These are phyloP conservation scores for Leucocoprinus sp. DNA, from an alignment of 768 basidiomycete genomes.

Conservation along the genomic window DNA sequence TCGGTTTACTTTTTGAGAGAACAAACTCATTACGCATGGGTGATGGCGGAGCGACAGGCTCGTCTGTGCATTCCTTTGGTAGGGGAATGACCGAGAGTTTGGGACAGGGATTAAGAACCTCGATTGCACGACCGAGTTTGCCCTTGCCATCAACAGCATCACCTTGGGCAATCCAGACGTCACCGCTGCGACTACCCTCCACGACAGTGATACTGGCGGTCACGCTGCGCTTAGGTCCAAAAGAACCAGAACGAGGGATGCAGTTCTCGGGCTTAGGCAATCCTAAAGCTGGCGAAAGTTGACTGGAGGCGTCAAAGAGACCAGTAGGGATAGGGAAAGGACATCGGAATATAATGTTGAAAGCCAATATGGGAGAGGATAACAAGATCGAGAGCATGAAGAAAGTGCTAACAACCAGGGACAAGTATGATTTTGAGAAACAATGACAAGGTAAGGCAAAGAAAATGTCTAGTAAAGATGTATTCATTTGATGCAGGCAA, in stretches of 20 bases:
- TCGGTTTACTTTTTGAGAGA: constrained; percentile 44
- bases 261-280: constrained; percentile 21
- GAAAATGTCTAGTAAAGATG: constrained; percentile 39
- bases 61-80: constrained; percentile 37
- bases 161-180: constrained; percentile 69
- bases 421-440: constrained; percentile 28
- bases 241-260: constrained; percentile 40
- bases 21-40: constrained; percentile 49
- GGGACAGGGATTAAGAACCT: constrained; percentile 55
- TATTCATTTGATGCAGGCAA: background rate
- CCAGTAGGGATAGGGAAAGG: constrained; percentile 61
- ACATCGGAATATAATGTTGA: constrained; percentile 51
- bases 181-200: constrained; percentile 63
- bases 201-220: constrained; percentile 59
- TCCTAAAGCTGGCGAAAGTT: constrained; percentile 32
- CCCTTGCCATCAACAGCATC: constrained; percentile 61
- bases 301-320: constrained; percentile 45
- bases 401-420: constrained; percentile 35
- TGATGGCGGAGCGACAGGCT: constrained; percentile 46
- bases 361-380: constrained; percentile 57
- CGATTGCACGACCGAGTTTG: constrained; percentile 52
- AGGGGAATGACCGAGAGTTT: constrained; percentile 67
- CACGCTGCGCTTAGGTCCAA: constrained; percentile 57
- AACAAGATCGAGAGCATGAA: constrained; percentile 57
- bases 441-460: constrained; percentile 51